Conservation (phyloP, 1,139 yeast genomes). For the Hanseniaspora gamundiae region DNA sequence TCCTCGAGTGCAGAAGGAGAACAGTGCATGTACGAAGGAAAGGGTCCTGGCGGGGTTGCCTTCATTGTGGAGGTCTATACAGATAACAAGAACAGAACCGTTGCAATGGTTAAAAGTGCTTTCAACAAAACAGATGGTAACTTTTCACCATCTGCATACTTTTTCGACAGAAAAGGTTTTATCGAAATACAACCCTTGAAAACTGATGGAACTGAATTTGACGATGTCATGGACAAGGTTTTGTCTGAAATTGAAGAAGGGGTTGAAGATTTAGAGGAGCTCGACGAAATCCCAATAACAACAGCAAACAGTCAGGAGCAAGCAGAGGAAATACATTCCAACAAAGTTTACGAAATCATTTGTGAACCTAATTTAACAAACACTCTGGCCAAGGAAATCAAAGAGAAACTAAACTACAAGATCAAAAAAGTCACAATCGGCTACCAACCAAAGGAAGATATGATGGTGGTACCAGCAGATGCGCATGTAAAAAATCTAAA, state of each 20-base stretch:
- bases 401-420: conserved; percentile 26
- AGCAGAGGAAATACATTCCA: conserved; percentile 13
- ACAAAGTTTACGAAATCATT: conserved; percentile 25
- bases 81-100: conserved; percentile 77
- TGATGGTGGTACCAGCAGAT: conserved; percentile 41
- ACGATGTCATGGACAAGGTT: conserved; percentile 57
- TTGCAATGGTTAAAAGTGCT: conserved; percentile 63
- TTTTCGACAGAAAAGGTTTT: conserved; percentile 70
- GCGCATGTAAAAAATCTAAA: conserved; percentile 41
- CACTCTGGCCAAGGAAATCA: conserved; percentile 8
- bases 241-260: conserved; percentile 50
- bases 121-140: conserved; percentile 61
- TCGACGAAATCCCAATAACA: conserved; percentile 31
- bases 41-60: conserved; percentile 89
- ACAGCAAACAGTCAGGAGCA: conserved; percentile 29
- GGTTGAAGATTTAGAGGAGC: conserved; percentile 66
- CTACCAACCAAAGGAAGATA: conserved; percentile 53
- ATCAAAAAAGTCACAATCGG: conserved; percentile 63
- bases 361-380: conserved; percentile 58
- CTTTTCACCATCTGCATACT: conserved; percentile 55
- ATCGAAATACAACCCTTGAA: conserved; percentile 34
- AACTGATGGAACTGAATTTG: conserved; percentile 33
- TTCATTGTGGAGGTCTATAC: conserved; percentile 76
- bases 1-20: conserved; percentile 34
- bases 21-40: conserved; percentile 64